Evolutionary conservation across 2,329 filamentous ascomycete genomes (phyloP).

Genomic region (Ascochyta viciae-villosae): DNA sequence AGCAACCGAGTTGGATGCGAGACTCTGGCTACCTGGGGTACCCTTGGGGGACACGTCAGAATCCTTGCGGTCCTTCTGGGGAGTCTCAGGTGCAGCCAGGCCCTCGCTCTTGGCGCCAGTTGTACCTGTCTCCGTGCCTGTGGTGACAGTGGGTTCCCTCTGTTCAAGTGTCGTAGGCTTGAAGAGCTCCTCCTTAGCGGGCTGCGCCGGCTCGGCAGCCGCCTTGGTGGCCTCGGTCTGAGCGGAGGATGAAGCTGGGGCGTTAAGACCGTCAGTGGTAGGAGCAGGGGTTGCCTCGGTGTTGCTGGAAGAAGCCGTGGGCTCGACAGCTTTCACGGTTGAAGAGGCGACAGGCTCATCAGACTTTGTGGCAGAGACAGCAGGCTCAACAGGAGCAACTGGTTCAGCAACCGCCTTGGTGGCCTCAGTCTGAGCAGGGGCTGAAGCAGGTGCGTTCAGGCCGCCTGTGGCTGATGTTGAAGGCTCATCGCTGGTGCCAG

Average conservation of each 20-base stretch:
- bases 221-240: constrained; percentile 33
- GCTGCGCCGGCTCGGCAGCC: constrained; percentile 40
- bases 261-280: constrained; percentile 43
- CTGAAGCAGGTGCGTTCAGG: constrained; percentile 49
- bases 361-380: background rate
- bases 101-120: constrained; percentile 26
- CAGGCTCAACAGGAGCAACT: constrained; percentile 23
- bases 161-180: constrained; percentile 48
- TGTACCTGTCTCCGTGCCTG: constrained; percentile 47
- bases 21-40: constrained; percentile 50
- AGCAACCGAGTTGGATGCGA: constrained; percentile 34
- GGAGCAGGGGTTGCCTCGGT: constrained; percentile 12
- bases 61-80: constrained; percentile 28
- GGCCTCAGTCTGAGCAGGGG: constrained; percentile 34
- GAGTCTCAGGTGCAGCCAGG: constrained; percentile 43
- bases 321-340: background rate
- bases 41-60: constrained; percentile 43
- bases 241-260: constrained; percentile 43
- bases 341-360: background rate
- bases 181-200: constrained; percentile 53
- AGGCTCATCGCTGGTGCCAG: constrained; percentile 21
- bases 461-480: constrained; percentile 15
- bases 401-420: constrained; percentile 48
- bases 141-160: constrained; percentile 51
- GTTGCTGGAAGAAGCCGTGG: constrained; percentile 16